These are phyloP conservation scores for Geotrichum restrictum DNA, from an alignment of 1,139 yeast genomes.

Conservation along the genomic window DNA sequence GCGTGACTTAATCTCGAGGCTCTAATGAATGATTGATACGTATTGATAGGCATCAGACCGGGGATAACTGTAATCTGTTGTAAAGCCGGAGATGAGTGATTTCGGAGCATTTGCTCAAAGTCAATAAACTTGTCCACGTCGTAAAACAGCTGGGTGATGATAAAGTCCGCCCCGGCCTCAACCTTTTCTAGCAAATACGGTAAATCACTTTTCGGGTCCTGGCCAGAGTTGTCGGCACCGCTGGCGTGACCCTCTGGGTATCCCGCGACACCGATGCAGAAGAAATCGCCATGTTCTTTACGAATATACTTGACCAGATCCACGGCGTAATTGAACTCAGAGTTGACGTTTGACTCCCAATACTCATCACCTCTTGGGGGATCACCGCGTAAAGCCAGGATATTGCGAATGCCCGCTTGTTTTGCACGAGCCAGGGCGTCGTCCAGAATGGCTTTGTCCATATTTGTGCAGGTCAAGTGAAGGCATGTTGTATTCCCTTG, in stretches of 20 bases:
- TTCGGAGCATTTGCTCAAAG: constrained; percentile 48
- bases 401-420: constrained; percentile 71
- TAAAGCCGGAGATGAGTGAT: constrained; percentile 45
- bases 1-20: constrained; percentile 92
- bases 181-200: constrained; percentile 78
- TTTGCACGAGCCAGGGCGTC: constrained; percentile 73
- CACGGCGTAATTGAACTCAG: constrained; percentile 67
- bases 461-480: constrained; percentile 94
- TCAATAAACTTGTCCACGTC: constrained; percentile 55
- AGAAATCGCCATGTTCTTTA: constrained; percentile 62
- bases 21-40: constrained; percentile 77
- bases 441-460: constrained; percentile 72
- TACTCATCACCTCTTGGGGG: constrained; percentile 84
- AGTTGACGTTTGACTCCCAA: constrained; percentile 44
- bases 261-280: constrained; percentile 88
- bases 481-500: constrained; percentile 81
- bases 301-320: constrained; percentile 80
- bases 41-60: constrained; percentile 95
- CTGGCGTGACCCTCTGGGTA: constrained; percentile 94
- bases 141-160: constrained; percentile 82
- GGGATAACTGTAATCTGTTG: constrained; percentile 66
- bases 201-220: constrained; percentile 60
- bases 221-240: constrained; percentile 63
- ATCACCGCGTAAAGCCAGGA: constrained; percentile 91
- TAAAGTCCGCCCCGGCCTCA: constrained; percentile 91